Conservation (phyloP, 768 basidiomycete genomes). For the Tricholoma hemisulphureum region DNA sequence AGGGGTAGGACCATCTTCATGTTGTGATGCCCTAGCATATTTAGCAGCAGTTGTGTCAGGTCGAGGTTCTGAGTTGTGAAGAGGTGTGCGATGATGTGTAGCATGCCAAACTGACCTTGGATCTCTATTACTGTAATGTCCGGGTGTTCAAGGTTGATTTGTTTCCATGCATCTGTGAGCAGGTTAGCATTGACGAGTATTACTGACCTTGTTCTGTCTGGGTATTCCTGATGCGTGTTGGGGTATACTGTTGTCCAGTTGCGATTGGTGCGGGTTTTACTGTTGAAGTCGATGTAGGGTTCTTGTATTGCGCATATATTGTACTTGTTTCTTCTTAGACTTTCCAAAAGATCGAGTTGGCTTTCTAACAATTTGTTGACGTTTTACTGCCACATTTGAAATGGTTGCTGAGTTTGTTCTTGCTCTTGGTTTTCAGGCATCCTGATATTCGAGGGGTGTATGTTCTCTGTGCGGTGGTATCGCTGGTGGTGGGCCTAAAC, state of each 20-base stretch:
- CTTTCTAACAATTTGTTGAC: neutral
- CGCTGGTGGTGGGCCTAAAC: neutral
- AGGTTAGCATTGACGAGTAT: too few species aligned
- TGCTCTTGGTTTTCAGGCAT: neutral
- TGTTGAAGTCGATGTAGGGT: neutral
- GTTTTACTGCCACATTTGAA: neutral
- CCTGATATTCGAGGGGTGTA: neutral
- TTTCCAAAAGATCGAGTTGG: neutral
- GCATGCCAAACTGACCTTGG: too few species aligned
- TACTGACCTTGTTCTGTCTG: too few species aligned
- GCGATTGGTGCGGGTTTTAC: neutral
- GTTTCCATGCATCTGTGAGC: too few species aligned
- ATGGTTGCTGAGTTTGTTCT: neutral
- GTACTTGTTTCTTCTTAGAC: neutral
- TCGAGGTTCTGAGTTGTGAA: too few species aligned
- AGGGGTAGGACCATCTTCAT: too few species aligned
- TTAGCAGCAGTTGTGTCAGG: slow-evolving; percentile 5
- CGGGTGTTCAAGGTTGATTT: too few species aligned
- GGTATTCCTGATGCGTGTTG: too few species aligned
- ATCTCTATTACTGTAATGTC: slow-evolving; percentile 15
- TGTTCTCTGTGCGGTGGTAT: neutral
- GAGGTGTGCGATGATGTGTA: too few species aligned
- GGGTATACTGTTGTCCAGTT: slow-evolving; percentile 7
- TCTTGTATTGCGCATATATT: neutral
- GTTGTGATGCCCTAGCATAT: too few species aligned